Base-by-base conservation (phyloP, 2,329 filamentous ascomycete species). In the Hymenoscyphus albidus region DNA sequence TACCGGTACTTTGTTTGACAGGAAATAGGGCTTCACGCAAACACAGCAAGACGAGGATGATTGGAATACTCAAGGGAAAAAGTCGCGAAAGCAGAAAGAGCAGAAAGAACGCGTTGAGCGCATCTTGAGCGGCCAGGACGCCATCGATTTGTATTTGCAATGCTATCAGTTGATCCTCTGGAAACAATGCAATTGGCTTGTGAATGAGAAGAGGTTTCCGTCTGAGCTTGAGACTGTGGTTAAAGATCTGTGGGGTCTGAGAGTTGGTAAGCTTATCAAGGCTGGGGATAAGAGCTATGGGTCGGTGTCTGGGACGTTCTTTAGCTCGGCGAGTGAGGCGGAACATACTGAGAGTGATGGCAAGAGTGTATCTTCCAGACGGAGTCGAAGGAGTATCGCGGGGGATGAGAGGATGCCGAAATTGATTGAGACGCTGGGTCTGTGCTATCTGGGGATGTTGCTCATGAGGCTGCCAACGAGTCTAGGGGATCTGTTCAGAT, bases 121-220 rank as follows among this genome's bases (percentile, higher is more conserved):
- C 65, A 83, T 88, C 73, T 80, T 91, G 59, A 76, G 76, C 5
- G 93, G 93, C 54, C 80, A 85, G 58, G 83, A 86, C 62, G 94
- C 90, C 14, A 86, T 88, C 68, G 86, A 90, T 68, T 83, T 97
- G 31, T 97, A 91, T 75, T 81, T 98, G 42, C 90, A 96, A 74
- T 89, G 87, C 68, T 85, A 96, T 65, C 94, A 98, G 77, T 80
- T 97, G 39, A 83, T 98, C 58, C 79, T 99, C 35, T 87, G 93
- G 75, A 91, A 90, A 73, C 94, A 98, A 79, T 79, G 92, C 16
- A 78, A 85, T 73, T 93, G 89, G 82, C 80, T 98, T 38, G 80
- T 96, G 14, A 79, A 84, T 27, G 79, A 82, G 5, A 87, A 88
- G 74, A 83, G 84, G 0, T 82, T 95, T 58, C 88, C 89, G 1